Evolutionary conservation across 495 filamentous ascomycete species (phyloP), one percentile per base, ranked within the genome.

Genomic region (Hypoxylon lenormandii): DNA sequence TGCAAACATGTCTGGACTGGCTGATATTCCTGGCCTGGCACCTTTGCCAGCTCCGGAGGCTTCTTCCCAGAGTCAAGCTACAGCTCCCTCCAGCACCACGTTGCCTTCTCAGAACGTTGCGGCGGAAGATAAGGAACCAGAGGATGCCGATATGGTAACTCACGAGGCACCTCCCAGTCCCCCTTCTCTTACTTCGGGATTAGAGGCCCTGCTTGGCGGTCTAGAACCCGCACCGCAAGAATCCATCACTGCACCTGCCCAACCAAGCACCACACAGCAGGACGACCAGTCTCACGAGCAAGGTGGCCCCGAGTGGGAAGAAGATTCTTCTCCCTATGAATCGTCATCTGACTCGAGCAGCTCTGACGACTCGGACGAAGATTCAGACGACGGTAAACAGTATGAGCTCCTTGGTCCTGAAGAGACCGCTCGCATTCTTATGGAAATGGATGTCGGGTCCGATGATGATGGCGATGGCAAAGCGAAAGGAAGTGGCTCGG

Each of bases 391-490:
- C 19, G 23, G 23, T 26, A 26, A 26, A n/a, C 89, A 89, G 56
- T 85, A 88, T 49, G 83, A 88, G 12, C 83, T 92, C 23, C 83
- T 96, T 15, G 89, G 87, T 49, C 84, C 91, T 11, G 91, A 91
- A 74, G 92, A 95, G 74, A 88, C 91, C 67, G 91, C 90, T 0
- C 86, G 88, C 8, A 86, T 94, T 33, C 81, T 97, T 23, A 94
- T 97, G 92, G 81, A 86, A 63, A 88, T 85, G 50, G 91, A 80
- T 19, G 82, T 87, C 46, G 87, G 80, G 37, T 90, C 87, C 5
- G 90, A 92, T 47, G 93, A 94, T 45, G 91, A 91, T 56, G 88
- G 84, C 13, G 80, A 75, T 6, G 85, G 74, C 72, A 87, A 79
- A 72, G 84, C 80, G 52, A 79, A 53, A 63, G 79, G 71, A 16